Evolutionary conservation across 768 basidiomycete genomes (phyloP), one percentile per base, ranked within the genome.

Genomic region (Phylloporus sp.): DNA sequence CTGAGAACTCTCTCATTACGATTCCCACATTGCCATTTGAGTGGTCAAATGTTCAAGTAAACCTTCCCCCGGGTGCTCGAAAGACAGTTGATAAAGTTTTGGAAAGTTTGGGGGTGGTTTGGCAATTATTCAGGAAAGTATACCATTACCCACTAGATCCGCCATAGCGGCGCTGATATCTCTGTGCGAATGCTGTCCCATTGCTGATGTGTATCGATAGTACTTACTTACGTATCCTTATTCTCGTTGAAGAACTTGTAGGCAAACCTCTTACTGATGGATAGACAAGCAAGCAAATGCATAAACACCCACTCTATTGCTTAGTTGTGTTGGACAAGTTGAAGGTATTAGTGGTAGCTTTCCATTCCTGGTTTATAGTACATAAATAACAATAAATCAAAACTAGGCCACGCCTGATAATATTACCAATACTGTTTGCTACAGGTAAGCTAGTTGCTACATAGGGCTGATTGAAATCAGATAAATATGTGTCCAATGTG

Each of bases 141-240:
- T 70, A 70, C 32, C 68, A 70, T 54, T 70, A 70, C 50, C 68
- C 68, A 31, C 59, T 70, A 13, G 70, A 70, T 52, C 68, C 68
- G 22, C 70, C 68, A 15, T 61, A 58, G 65, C n/a, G 9, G 31
- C 31, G 15, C 15, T 23, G 2, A 47, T 18, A 23, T 16, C 20
- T 16, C 34, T 57, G 45, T 56, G 52, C 49, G 48, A 53, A 34
- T 53, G 38, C 35, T 56, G 31, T 51, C 24, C 40, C 16, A 42
- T 45, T 35, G 40, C 16, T 11, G 9, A 39, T 28, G 9, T 44
- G 55, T 60, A 57, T 63, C 40, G 27, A 6, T 56, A 59, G 47
- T 31, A 27, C 42, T 36, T 32, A 18, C 32, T 20, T 38, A 20
- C 11, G n/a, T 34, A n/a, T n/a, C n/a, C n/a, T n/a, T n/a, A n/a